Base-by-base conservation (phyloP, 2,329 filamentous ascomycete species). In the Alternaria incomplexa region DNA sequence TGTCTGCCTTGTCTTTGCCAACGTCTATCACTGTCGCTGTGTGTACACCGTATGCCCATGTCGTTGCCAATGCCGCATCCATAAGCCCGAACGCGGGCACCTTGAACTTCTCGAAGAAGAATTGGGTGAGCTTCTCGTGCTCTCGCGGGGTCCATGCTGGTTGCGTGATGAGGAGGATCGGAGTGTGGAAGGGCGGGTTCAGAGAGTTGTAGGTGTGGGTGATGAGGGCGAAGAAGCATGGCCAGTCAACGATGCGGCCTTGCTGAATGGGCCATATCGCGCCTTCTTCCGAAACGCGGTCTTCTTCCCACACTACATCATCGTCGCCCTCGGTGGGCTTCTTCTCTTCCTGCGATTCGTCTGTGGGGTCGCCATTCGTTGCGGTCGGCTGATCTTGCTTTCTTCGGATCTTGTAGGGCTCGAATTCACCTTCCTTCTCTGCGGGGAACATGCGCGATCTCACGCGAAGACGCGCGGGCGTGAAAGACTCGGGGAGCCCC, bases 51-150 rank as follows among this genome's bases (percentile, higher is more conserved):
- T 96, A 98, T 60, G 96, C 89, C 74, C 89, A 90, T 61, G 84
- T 90, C 1, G 93, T 91, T 25, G 96, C 94, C 50, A 96, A 83
- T 4, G 93, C 94, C 71, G 93, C 91, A 80, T 98, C 92, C 83
- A 99, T 91, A 66, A 98, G 86, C 72, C 91, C 94, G 55, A 99
- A 91, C 0, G 93, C 93, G 0, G 96, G 96, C 0, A 93, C 96
- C 83, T 95, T 96, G 77, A 97, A 97, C 81, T 96, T 96, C 81
- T 99, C 96, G 75, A 99, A 99, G 68, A 98, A 89, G 83, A 97
- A 99, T 66, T 96, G 93, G 13, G 94, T 92, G 69, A 99, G 90
- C 43, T 87, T 88, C 81, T 98, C 95, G 77, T 91, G 91, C 79
- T 97, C 93, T 65, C 91, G 90, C 9, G 91, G 89, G 5, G 93